Evolutionary conservation across 108 stramenopile genomes (phyloP), one percentile per base, ranked within the genome.

Genomic region (Poteriospumella lacustris): DNA sequence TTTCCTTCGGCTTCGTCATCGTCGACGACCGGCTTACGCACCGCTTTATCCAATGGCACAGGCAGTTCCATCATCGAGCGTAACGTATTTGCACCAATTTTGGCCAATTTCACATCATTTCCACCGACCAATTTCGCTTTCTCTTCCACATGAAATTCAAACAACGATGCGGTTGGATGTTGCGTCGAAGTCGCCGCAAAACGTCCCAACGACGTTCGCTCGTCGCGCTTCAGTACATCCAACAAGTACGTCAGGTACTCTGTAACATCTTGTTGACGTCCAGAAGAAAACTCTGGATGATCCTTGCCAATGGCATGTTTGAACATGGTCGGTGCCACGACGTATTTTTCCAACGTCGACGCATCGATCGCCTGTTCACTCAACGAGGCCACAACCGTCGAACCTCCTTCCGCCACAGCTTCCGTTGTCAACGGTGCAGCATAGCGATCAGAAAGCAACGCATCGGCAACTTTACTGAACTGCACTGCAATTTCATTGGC

Each of bases 231-330:
- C 39, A 97, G 56, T 58, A 84, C 82, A 76, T 97, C 95, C 69
- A 97, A 85, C 38, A 95, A 78, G 85, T 95, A 90, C 68, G 90
- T 91, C 60, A 98, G 85, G 80, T 92, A 99, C 83, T 97, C 95
- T 12, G 91, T 91, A 24, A 95, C 95, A 88, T 99, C 99, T 84
- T 99, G 99, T 85, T 99, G 99, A 70, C 96, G 92, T 9, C 93
- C 95, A 2, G 94, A 95, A 5, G 86, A 79, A 80, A 97, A 99
- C 68, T 98, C 99, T 33, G 91, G 87, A 81, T 99, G 96, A 76
- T 91, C 90, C 28, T 87, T 82, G 19, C 94, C 98, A 59, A 97
- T 87, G 29, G 91, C 68, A 81, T 92, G 88, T 81, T 96, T 96
- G 85, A 99, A 92, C 96, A 97, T 96, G 3, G 94, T 81, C 15